Evolutionary conservation across 1,284 basidiomycete species (phyloP), one percentile per base, ranked within the genome.

Genomic region (Ceratobasidium theobromae): DNA sequence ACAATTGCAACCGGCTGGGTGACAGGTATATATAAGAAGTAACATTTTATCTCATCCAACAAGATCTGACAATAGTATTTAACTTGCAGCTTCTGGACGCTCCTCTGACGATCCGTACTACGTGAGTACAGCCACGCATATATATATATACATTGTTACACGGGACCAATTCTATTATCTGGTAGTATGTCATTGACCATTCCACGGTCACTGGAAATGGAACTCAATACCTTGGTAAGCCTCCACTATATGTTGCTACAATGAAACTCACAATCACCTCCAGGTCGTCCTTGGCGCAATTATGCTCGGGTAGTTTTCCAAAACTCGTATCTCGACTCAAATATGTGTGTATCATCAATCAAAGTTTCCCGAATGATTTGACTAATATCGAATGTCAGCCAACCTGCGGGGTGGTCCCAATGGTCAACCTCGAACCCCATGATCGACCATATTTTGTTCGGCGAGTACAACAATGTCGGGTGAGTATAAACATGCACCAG

Each of bases 251-350:
- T n/a, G n/a, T n/a, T n/a, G n/a, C n/a, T n/a, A n/a, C n/a, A n/a
- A n/a, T n/a, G n/a, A n/a, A n/a, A n/a, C n/a, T n/a, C n/a, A n/a
- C n/a, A n/a, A n/a, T n/a, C n/a, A n/a, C n/a, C n/a, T n/a, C n/a
- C n/a, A n/a, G n/a, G 57, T 46, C 57, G 57, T 25, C 57, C 57
- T 25, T 62, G 57, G 57, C 57, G 46, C 32, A 69, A 69, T 57
- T 69, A 70, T 53, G 69, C 69, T 2, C 69, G 70, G 14, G 70
- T 71, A 16, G 53, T 71, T n/a, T 68, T 71, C 65, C 70, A 71
- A 49, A 69, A 70, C 48, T 69, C 67, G 6, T 40, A 33, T 27
- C 43, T 46, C 14, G 46, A 52, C 23, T 45, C 40, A 12, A 48
- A 51, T 25, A 23, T 48, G 46, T 45, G 28, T 8, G 40, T 40